phyloP scores from a whole-genome alignment of 179 eudicot genomes.

The Nepenthes alata region DNA sequence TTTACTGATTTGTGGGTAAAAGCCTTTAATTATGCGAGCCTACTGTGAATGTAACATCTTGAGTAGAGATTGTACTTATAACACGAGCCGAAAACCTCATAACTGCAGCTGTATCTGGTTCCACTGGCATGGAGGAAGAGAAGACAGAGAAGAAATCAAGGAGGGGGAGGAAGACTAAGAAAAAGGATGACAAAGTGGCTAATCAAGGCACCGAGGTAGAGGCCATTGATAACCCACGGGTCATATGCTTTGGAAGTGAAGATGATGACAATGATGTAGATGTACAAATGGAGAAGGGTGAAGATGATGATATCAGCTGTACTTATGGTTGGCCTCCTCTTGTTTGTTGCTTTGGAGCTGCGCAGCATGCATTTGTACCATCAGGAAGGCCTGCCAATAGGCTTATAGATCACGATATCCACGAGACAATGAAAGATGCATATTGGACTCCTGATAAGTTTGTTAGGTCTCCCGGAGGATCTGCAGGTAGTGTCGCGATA shows the following conservation, averaged over 20 bases:
- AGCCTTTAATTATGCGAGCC: neutral
- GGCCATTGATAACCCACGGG: slow-evolving; percentile 29
- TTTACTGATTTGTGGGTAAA: neutral
- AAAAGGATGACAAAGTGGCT: slow-evolving; percentile 21
- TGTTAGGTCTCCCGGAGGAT: slow-evolving; percentile 81
- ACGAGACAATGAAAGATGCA: slow-evolving; percentile 52
- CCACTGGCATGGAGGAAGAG: slow-evolving; percentile 24
- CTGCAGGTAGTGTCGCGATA: slow-evolving; percentile 70
- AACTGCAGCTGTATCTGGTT: slow-evolving; percentile 33
- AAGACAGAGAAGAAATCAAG: slow-evolving; percentile 28
- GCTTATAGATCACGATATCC: slow-evolving; percentile 64
- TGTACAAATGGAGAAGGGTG: slow-evolving; percentile 29
- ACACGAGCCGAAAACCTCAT: too few species aligned
- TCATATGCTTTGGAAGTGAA: slow-evolving; percentile 13
- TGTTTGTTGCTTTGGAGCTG: slow-evolving; percentile 86
- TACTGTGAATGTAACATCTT: neutral
- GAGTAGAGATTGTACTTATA: neutral
- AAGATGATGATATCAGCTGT: slow-evolving; percentile 49
- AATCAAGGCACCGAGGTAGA: slow-evolving; percentile 31
- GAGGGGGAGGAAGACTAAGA: slow-evolving; percentile 48
- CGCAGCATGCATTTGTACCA: slow-evolving; percentile 71
- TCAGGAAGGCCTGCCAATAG: slow-evolving; percentile 74
- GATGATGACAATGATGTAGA: slow-evolving; percentile 39
- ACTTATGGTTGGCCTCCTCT: slow-evolving; percentile 81
- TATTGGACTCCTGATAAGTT: slow-evolving; percentile 72